Evolutionary conservation across 805 yeast species (phyloP), one percentile per base, ranked within the genome.

Genomic region (Pichia nanzhaoensis): DNA sequence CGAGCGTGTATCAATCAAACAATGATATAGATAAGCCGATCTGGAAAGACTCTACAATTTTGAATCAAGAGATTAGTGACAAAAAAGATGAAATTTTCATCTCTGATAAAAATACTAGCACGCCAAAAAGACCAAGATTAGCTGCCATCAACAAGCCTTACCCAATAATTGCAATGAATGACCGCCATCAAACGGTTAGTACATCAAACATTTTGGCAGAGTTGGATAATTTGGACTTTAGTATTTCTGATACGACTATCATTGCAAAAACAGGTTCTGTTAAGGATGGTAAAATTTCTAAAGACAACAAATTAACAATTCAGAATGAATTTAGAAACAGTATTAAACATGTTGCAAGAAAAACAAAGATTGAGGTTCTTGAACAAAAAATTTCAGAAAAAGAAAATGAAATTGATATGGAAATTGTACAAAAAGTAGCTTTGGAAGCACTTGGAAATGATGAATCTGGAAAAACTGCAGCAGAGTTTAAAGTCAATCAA

Each of bases 21-120:
- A 18, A 8, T 18, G 13, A 18, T 18, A 5, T 14, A 9, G 6
- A 10, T 6, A n/a, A 34, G 18, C 14, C 36, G 5, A 34, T 17
- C 12, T 34, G 36, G 19, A 18, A 8, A 14, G 36, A n/a, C 18
- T 34, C 14, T 34, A 13, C 19, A 5, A 17, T n/a, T 14, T 18
- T 13, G 12, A 18, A 8, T 14, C 17, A 3, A 18, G 22, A 34
- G 7, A 9, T 12, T 10, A 21, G 5, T 4, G 17, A 21, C 10
- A 21, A 21, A 9, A 16, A 36, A 8, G 16, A 5, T 21, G 20
- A 14, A 14, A 36, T 14, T 16, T 18, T 30, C 16, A 34, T 42
- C 13, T n/a, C 19, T 4, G 30, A 24, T 5, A 41, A 33, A 18
- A 43, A 33, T 24, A 27, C 42, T 10, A 44, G 47, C n/a, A 45